Evolutionary conservation across 768 basidiomycete species (phyloP).

Genomic region (Nidularia pulvinata): DNA sequence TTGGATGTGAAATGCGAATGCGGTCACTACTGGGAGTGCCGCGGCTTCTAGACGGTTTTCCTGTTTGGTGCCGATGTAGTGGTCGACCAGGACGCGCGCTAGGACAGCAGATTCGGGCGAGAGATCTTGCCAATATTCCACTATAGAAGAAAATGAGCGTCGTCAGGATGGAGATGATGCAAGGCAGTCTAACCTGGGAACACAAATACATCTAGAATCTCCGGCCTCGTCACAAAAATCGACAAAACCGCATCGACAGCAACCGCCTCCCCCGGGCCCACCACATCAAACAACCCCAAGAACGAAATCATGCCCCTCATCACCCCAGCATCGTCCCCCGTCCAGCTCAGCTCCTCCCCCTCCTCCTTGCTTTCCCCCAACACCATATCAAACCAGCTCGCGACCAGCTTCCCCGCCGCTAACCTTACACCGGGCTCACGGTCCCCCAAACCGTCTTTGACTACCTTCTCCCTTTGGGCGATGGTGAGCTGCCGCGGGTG

Average conservation of each 20-base stretch:
- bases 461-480: slow-evolving; percentile 79
- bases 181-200: slow-evolving; percentile 63
- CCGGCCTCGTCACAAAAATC: slow-evolving; percentile 71
- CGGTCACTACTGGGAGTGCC: slow-evolving; percentile 85
- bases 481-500: slow-evolving; percentile 77
- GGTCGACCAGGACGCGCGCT: slow-evolving; percentile 83
- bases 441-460: slow-evolving; percentile 90
- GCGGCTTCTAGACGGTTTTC: slow-evolving; percentile 68
- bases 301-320: slow-evolving; percentile 46
- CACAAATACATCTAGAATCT: slow-evolving; percentile 68
- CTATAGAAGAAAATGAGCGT: slow-evolving; percentile 27
- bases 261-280: slow-evolving; percentile 66
- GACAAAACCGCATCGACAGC: slow-evolving; percentile 83
- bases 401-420: slow-evolving; percentile 80
- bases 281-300: slow-evolving; percentile 54
- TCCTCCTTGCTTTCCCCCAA: slow-evolving; percentile 28
- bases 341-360: slow-evolving; percentile 26
- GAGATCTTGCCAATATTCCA: slow-evolving; percentile 73
- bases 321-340: slow-evolving; percentile 43
- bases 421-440: slow-evolving; percentile 80
- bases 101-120: slow-evolving; percentile 84
- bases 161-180: not conserved
- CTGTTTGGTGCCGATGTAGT: slow-evolving; percentile 63
- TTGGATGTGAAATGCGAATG: slow-evolving; percentile 85
- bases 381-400: slow-evolving; percentile 78